phyloP scores from a whole-genome alignment of 2,329 filamentous ascomycete species.

The Colletotrichum plurivorum region DNA sequence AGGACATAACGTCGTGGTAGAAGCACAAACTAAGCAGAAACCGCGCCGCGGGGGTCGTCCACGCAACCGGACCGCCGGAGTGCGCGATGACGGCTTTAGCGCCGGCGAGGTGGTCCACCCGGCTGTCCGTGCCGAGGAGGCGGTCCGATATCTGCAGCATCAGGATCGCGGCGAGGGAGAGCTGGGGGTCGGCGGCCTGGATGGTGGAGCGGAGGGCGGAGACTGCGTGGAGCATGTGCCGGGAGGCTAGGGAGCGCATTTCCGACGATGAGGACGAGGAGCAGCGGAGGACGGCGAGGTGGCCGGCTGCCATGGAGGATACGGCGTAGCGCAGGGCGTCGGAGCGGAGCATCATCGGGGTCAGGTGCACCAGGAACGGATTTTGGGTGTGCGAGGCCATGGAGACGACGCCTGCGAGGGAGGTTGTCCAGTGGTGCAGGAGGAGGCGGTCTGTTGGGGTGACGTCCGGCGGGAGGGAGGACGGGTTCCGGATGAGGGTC shows the following conservation, averaged over 20 bases:
- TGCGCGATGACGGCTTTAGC: conserved; percentile 48
- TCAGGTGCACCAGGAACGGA: conserved; percentile 49
- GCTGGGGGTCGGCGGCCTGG: conserved; percentile 40
- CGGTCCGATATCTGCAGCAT: conserved; percentile 50
- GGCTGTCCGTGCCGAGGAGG: conserved; percentile 47
- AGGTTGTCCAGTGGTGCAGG: conserved; percentile 49
- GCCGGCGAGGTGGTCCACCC: conserved; percentile 48
- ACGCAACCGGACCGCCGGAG: conserved; percentile 34
- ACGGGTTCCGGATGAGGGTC: conserved; percentile 26
- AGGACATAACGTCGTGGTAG: conserved; percentile 50
- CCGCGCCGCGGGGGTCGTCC: conserved; percentile 43
- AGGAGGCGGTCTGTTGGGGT: conserved; percentile 39
- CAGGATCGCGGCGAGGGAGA: conserved; percentile 49
- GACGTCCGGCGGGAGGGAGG: conserved; percentile 8
- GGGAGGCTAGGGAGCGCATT: conserved; percentile 43
- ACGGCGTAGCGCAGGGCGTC: conserved; percentile 46
- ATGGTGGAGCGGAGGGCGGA: conserved; percentile 19
- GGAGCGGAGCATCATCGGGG: conserved; percentile 48
- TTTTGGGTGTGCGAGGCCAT: conserved; percentile 46
- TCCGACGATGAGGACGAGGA: not conserved
- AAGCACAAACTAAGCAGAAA: conserved; percentile 50
- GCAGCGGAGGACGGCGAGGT: conserved; percentile 46
- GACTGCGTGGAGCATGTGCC: conserved; percentile 44
- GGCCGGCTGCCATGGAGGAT: conserved; percentile 49
- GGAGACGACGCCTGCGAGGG: conserved; percentile 46